These are phyloP conservation scores for Sclerotinia subarctica DNA, from an alignment of 2,329 filamentous ascomycete species.

Conservation along the genomic window DNA sequence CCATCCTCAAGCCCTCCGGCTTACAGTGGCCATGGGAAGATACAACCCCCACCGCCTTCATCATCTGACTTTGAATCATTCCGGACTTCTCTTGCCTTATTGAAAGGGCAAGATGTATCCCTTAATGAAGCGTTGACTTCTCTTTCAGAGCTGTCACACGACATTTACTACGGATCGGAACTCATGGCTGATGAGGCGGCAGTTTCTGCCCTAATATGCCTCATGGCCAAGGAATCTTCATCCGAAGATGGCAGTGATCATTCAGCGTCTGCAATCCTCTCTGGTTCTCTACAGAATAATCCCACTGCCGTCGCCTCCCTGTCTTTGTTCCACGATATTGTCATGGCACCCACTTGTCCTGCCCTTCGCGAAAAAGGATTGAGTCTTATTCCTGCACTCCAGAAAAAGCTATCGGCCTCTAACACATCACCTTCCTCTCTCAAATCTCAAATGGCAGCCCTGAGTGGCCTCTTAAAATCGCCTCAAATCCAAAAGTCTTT, in stretches of 20 bases:
- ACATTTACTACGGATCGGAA: slow-evolving; percentile 67
- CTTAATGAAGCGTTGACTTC: slow-evolving; percentile 45
- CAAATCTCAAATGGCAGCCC: slow-evolving; percentile 45
- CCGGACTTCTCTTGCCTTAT: slow-evolving; percentile 46
- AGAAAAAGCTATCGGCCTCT: slow-evolving; percentile 24
- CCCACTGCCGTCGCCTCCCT: slow-evolving; percentile 56
- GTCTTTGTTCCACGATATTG: slow-evolving; percentile 45
- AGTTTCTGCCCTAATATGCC: slow-evolving; percentile 54
- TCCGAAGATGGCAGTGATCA: slow-evolving; percentile 30
- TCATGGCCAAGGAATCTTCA: slow-evolving; percentile 42
- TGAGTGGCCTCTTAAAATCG: slow-evolving; percentile 57
- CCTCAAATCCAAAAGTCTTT: slow-evolving; percentile 53
- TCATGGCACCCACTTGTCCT: slow-evolving; percentile 34
- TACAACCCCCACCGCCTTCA: slow-evolving; percentile 51
- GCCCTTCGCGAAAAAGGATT: slow-evolving; percentile 13
- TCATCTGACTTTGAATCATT: slow-evolving; percentile 43
- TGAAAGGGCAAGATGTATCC: slow-evolving; percentile 45
- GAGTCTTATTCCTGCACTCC: slow-evolving; percentile 33
- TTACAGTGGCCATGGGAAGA: slow-evolving; percentile 56
- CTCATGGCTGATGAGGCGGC: slow-evolving; percentile 55
- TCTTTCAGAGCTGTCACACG: slow-evolving; percentile 63
- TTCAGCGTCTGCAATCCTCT: slow-evolving; percentile 55
- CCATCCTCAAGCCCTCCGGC: slow-evolving; percentile 51
- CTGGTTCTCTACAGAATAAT: slow-evolving; percentile 62
- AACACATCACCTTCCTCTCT: slow-evolving; percentile 34